phyloP scores from a whole-genome alignment of 2,329 filamentous ascomycete genomes.

The Curvularia verruculosa region DNA sequence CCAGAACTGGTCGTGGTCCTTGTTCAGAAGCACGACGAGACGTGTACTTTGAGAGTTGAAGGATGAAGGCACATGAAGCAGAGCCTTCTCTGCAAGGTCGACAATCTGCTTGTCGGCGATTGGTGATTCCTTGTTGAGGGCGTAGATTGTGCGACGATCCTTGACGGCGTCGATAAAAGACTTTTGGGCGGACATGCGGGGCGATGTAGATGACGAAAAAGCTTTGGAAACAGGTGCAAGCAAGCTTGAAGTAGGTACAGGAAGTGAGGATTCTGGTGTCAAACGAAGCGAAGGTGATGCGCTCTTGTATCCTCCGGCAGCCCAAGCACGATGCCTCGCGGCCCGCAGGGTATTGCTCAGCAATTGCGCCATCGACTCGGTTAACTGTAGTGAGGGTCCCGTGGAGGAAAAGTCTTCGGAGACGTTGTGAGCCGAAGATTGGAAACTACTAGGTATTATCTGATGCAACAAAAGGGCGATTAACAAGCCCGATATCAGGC shows the following conservation, averaged over 20 bases:
- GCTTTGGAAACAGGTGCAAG: constrained; percentile 9
- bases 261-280: constrained; percentile 5
- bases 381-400: constrained; percentile 12
- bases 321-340: constrained; percentile 25
- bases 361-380: constrained; percentile 38
- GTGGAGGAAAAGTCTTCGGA: constrained; percentile 11
- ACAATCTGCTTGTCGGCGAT: constrained; percentile 65
- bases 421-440: constrained; percentile 23
- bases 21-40: constrained; percentile 76
- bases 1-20: constrained; percentile 89
- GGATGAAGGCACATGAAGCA: constrained; percentile 74
- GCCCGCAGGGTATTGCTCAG: constrained; percentile 45
- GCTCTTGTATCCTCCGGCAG: constrained; percentile 28
- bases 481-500: constrained; percentile 35
- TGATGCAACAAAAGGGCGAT: constrained; percentile 36
- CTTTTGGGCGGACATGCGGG: constrained; percentile 49
- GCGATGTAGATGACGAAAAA: constrained; percentile 26
- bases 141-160: constrained; percentile 72
- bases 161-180: constrained; percentile 69
- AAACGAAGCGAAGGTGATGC: constrained; percentile 12
- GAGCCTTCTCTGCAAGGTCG: constrained; percentile 64
- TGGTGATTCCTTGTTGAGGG: constrained; percentile 67
- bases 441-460: constrained; percentile 20
- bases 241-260: constrained; percentile 10
- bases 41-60: constrained; percentile 92